These are phyloP conservation scores for Aspergillus affinis DNA, from an alignment of 495 filamentous ascomycete species.

Conservation along the genomic window DNA sequence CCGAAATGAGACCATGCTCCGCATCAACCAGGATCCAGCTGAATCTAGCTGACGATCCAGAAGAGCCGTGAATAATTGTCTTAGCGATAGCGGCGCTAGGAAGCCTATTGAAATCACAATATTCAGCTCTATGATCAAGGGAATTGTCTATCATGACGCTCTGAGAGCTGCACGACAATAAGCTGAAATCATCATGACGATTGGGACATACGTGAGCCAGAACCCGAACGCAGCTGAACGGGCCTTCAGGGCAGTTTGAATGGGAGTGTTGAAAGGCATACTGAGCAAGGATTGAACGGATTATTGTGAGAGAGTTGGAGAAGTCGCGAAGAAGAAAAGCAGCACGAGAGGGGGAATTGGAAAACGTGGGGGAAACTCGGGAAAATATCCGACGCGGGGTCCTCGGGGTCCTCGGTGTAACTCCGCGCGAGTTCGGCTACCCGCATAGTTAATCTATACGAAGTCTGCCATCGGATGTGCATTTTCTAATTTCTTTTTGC, in stretches of 20 bases:
- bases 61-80: slow-evolving; percentile 30
- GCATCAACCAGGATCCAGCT: slow-evolving; percentile 76
- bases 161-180: no score
- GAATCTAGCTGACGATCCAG: slow-evolving; percentile 26
- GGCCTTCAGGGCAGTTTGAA: slow-evolving; percentile 4
- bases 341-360: neutral
- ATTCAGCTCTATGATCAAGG: no score
- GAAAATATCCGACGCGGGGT: no score
- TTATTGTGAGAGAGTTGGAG: neutral
- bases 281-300: neutral
- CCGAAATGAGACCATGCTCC: slow-evolving; percentile 70
- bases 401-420: no score
- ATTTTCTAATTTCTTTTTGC: no score
- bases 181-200: neutral
- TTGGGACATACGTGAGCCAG: slow-evolving; percentile 17
- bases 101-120: slow-evolving; percentile 18
- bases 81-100: slow-evolving; percentile 34
- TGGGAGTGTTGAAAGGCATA: neutral
- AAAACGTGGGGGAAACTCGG: neutral
- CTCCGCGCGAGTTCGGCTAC: no score
- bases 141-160: no score
- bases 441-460: no score
- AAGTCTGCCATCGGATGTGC: no score
- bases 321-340: no score
- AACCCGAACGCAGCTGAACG: slow-evolving; percentile 16